phyloP scores from a whole-genome alignment of 2,329 filamentous ascomycete genomes.

The Trichophyton simii region DNA sequence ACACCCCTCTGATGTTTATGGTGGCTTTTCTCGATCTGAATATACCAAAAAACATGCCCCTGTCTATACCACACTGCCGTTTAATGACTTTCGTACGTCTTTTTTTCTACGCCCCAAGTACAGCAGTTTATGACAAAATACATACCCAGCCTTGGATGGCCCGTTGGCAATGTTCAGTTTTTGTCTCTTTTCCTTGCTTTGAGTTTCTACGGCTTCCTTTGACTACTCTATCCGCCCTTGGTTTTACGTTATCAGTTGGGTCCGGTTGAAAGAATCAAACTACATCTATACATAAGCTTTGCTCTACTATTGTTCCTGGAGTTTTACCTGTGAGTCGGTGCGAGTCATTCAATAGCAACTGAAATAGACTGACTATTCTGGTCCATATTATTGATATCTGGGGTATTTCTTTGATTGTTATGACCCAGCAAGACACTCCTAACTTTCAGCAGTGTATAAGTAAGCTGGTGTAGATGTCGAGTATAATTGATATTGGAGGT shows the following conservation, averaged over 20 bases:
- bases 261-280: not conserved
- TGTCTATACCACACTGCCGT: not conserved
- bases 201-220: not conserved
- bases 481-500: too few species aligned
- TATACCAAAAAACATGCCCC: not conserved
- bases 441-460: too few species aligned
- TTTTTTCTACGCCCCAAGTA: too few species aligned
- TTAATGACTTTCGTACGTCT: not conserved
- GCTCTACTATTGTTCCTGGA: not conserved
- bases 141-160: slow-evolving; percentile 2
- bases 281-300: not conserved
- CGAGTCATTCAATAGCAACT: not conserved
- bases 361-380: not conserved
- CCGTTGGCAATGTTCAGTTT: not conserved
- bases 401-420: too few species aligned
- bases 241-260: not conserved
- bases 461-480: too few species aligned
- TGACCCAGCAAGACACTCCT: too few species aligned
- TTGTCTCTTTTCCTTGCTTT: not conserved
- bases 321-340: not conserved
- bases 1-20: not conserved
- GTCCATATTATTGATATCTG: not conserved
- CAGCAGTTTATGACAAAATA: not conserved
- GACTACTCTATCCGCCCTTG: not conserved
- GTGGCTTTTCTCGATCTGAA: not conserved